Conservation (phyloP, 805 yeast genomes). For the Maudiozyma bulderi region DNA sequence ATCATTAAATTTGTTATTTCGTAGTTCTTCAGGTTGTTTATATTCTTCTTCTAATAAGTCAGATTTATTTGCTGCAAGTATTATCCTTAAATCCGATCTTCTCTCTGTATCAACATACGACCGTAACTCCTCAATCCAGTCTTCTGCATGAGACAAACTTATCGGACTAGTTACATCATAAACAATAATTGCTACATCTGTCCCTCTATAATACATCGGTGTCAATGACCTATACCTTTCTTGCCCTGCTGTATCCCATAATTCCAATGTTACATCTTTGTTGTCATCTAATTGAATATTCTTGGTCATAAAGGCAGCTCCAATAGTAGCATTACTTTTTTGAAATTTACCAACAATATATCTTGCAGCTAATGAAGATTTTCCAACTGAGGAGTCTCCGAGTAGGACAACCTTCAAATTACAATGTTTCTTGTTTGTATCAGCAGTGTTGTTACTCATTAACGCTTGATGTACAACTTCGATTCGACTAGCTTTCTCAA, state of each 20-base stretch:
- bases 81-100: slow-evolving; percentile 53
- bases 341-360: slow-evolving; percentile 68
- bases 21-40: slow-evolving; percentile 27
- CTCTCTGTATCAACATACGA: slow-evolving; percentile 27
- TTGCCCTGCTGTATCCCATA: slow-evolving; percentile 86
- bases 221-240: slow-evolving; percentile 70
- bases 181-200: slow-evolving; percentile 71
- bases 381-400: slow-evolving; percentile 66
- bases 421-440: slow-evolving; percentile 2
- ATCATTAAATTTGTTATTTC: neutral
- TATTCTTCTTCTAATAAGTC: slow-evolving; percentile 42
- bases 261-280: slow-evolving; percentile 55
- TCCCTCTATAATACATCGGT: slow-evolving; percentile 76
- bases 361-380: slow-evolving; percentile 56
- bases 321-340: slow-evolving; percentile 72
- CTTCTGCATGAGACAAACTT: slow-evolving; percentile 58
- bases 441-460: too few species aligned
- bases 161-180: slow-evolving; percentile 63
- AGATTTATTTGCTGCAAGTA: slow-evolving; percentile 67
- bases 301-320: slow-evolving; percentile 76
- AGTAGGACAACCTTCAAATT: slow-evolving; percentile 42
- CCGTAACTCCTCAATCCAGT: slow-evolving; percentile 69
- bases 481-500: too few species aligned
- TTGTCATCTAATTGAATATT: slow-evolving; percentile 44
- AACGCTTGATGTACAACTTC: too few species aligned